Base-by-base conservation (phyloP, 257 asterid species). In the Solanum clarkiae region DNA sequence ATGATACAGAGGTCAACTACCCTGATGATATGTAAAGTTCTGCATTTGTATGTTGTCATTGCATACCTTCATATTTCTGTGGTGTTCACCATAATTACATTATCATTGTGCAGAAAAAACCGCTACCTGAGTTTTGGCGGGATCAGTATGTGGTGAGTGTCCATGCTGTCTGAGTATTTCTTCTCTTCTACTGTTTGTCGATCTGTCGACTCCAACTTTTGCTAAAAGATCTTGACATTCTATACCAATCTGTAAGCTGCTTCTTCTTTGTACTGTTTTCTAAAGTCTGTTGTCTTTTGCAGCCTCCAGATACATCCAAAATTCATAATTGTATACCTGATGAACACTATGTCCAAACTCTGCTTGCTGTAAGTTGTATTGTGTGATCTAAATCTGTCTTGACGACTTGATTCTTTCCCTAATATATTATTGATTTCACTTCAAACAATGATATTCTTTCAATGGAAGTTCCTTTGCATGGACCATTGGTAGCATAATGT, bases 271-370 rank as follows among this genome's bases (percentile, higher is more conserved):
- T 57, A 62, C 24, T 69, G 44, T 49, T 85, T 74, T 88, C 42
- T 26, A 22, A 71, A 15, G 14, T 79, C 63, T 84, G 36, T 83
- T 85, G 15, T 66, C 36, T 47, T 87, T 80, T 91, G 92, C 95
- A 97, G 99, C 94, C 99, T 83, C 90, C 93, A 47, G 95, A 92
- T 49, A 84, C 88, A 80, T 93, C 94, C 18, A 92, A 91, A 88
- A 97, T 95, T 90, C 99, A 97, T 88, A 95, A 97, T 87, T 97
- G 99, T 83, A 92, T 97, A 92, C 98, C 99, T 29, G 99, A 97
- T 89, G 99, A 97, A 92, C 99, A 97, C 86, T 97, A 97, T 87
- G 97, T 97, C 87, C 98, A 91, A 86, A 97, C 99, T 83, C 90
- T 97, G 90, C 94, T 97, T 79, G 89, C 97, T 53, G 99, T 95